Evolutionary conservation across 192 early-diverging fungal species (phyloP).

Genomic region (Piromyces finnis): DNA sequence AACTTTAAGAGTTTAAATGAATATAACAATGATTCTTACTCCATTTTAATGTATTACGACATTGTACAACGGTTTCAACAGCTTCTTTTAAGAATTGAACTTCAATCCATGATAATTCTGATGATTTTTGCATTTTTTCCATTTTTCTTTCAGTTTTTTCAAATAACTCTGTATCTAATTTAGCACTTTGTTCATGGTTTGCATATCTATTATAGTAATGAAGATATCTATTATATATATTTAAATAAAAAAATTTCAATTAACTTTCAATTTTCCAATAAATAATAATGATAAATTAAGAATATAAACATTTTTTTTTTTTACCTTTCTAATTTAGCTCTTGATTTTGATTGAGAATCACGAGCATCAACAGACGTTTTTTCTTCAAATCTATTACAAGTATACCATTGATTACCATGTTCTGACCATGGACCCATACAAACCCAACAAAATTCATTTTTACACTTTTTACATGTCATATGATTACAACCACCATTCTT

Average conservation of each 20-base stretch:
- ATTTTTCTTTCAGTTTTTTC: constrained; percentile 83
- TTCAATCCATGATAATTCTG: constrained; percentile 91
- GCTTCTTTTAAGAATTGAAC: constrained; percentile 91
- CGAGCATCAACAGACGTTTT: constrained; percentile 68
- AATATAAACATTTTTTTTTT: constrained; percentile 87
- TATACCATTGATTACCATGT: constrained; percentile 91
- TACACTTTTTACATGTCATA: constrained; percentile 97
- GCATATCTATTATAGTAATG: constrained; percentile 93
- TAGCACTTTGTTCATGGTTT: constrained; percentile 92
- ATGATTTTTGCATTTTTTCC: constrained; percentile 84
- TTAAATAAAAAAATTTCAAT: too few relatives aligned
- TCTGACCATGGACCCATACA: constrained; percentile 95
- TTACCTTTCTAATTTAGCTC: constrained; percentile 77
- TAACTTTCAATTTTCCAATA: too few relatives aligned
- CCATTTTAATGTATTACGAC: constrained; percentile 91
- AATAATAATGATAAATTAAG: too few relatives aligned
- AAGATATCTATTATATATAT: not conserved
- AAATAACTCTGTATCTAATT: constrained; percentile 60
- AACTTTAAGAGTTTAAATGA: too few relatives aligned
- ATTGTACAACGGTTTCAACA: constrained; percentile 70
- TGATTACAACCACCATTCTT: constrained; percentile 99
- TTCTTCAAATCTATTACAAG: constrained; percentile 95
- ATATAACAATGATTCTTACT: constrained; percentile 12
- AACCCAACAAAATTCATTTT: constrained; percentile 98
- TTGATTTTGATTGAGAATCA: constrained; percentile 70